Conservation (phyloP, 2,329 filamentous ascomycete genomes). For the Trichoderma polysporum region DNA sequence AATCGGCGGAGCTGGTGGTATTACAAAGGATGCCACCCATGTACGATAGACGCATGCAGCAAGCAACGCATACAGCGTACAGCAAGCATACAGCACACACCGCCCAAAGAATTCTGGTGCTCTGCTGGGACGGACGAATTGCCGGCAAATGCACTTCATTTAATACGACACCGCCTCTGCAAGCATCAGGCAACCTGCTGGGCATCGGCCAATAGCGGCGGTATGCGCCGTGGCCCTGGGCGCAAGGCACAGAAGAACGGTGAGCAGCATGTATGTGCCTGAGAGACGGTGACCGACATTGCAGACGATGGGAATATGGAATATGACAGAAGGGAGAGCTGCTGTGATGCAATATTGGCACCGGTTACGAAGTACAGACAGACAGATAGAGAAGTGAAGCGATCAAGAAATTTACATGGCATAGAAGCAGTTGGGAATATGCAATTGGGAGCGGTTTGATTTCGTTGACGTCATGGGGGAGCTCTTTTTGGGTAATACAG, state of each 20-base stretch:
- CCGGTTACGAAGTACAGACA: background rate
- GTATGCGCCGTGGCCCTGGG: background rate
- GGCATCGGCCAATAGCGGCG: constrained; percentile 11
- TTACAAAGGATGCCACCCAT: background rate
- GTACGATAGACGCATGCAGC: constrained; percentile 13
- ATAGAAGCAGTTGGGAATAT: background rate
- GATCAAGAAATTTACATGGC: too few relatives aligned
- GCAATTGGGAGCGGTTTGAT: background rate
- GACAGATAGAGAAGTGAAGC: constrained; percentile 1
- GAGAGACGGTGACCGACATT: constrained; percentile 16
- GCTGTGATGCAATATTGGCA: background rate
- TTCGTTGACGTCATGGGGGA: background rate
- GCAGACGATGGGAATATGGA: background rate
- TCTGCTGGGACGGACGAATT: constrained; percentile 6
- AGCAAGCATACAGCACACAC: constrained; percentile 1
- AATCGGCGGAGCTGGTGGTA: background rate
- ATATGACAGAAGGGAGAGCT: background rate
- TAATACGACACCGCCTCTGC: constrained; percentile 17
- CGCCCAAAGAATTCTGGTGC: background rate
- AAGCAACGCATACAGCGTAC: constrained; percentile 2
- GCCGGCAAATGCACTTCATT: constrained; percentile 12
- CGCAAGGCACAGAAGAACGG: constrained; percentile 14
- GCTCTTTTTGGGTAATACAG: background rate
- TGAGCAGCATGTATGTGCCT: constrained; percentile 8
- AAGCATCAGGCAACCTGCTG: constrained; percentile 11